A percentile compares a stretch with the other conserved stretches of the same genome.
Conservation (phyloP, 345 rosid genomes). For the Clausena lansium region DNA sequence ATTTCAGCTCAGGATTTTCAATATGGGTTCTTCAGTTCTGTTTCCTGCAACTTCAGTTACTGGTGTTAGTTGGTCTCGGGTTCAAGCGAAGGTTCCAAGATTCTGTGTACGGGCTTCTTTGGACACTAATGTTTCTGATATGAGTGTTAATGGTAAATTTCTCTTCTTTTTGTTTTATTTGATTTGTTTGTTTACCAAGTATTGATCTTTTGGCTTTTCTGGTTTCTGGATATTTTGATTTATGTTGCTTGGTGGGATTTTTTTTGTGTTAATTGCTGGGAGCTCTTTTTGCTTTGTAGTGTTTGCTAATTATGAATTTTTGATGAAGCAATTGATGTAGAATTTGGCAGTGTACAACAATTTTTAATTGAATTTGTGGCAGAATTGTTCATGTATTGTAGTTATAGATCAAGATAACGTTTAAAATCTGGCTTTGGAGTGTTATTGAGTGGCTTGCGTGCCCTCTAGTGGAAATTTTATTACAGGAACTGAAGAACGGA, state of each 20-base stretch:
- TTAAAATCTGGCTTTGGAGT: background rate
- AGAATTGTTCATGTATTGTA: background rate
- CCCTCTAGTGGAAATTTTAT: background rate
- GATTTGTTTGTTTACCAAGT: constrained; percentile 2
- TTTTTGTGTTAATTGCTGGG: background rate
- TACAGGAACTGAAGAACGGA: background rate
- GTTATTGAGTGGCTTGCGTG: background rate
- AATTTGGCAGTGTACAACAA: background rate
- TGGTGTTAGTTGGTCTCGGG: constrained; percentile 39
- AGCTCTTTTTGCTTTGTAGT: background rate
- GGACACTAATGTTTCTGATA: constrained; percentile 83
- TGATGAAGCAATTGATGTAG: constrained; percentile 4
- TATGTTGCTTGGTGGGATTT: constrained; percentile 1
- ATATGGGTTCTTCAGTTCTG: constrained; percentile 71
- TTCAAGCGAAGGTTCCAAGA: constrained; percentile 39
- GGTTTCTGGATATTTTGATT: constrained; percentile 28
- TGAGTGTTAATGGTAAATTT: constrained; percentile 81
- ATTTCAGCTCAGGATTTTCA: constrained; percentile 6
- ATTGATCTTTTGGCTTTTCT: constrained; percentile 21
- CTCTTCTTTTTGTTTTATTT: background rate
- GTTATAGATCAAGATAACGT: background rate
- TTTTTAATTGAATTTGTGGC: background rate
- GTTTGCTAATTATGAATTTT: background rate
- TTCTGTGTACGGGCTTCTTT: constrained; percentile 54
- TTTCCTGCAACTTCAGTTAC: constrained; percentile 60